Percentiles rank a stretch among this genome's conserved stretches.
phyloP scores from a whole-genome alignment of 345 rosid species.

The Streptanthus diversifolius region DNA sequence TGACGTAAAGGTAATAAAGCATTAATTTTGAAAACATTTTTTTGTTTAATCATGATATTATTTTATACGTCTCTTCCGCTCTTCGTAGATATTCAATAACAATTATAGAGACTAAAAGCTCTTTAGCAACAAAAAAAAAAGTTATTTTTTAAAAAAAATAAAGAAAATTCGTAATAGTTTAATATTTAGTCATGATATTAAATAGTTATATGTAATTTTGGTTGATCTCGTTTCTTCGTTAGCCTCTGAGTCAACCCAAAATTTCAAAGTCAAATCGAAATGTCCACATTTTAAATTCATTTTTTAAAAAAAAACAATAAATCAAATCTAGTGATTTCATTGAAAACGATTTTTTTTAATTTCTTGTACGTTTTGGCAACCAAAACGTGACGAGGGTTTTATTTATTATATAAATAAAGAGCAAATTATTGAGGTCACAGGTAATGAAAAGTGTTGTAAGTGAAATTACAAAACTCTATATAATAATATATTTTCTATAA shows the following conservation, averaged over 20 bases:
- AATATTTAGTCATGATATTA: neutral
- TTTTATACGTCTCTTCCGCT: neutral
- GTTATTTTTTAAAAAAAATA: neutral
- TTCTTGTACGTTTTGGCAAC: neutral
- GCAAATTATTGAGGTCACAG: neutral
- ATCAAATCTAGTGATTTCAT: neutral
- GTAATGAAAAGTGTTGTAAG: neutral
- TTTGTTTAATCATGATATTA: neutral
- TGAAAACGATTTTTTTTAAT: neutral
- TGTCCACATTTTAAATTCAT: neutral
- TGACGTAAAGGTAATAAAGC: neutral
- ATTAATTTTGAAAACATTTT: neutral
- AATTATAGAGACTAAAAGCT: no score
- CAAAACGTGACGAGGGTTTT: neutral
- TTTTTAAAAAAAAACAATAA: neutral
- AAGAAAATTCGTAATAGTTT: neutral
- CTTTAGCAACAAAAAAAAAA: no score
- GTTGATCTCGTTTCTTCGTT: neutral
- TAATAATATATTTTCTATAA: neutral
- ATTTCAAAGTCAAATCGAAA: neutral
- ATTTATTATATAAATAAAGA: neutral
- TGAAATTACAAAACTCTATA: neutral
- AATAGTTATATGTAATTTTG: neutral
- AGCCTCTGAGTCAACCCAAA: neutral
- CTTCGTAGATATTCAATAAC: neutral